Percentiles rank a stretch among this genome's conserved stretches.
phyloP scores from a whole-genome alignment of 176 grass and related monocot species.

The Alopecurus myosuroides region DNA sequence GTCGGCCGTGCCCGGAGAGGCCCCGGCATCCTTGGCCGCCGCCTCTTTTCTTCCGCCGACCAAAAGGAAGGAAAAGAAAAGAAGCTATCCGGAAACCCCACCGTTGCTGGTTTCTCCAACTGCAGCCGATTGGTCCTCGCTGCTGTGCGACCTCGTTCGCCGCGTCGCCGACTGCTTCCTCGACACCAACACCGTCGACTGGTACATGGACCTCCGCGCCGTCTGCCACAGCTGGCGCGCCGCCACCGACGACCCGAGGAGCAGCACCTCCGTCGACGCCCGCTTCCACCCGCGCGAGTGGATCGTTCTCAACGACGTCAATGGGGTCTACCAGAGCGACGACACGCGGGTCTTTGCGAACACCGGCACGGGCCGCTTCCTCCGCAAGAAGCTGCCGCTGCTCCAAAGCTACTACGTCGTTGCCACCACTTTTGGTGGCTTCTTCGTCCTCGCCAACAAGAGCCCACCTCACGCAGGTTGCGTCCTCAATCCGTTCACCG shows the following conservation, averaged over 20 bases:
- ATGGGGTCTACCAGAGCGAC: neutral
- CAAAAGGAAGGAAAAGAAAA: no score
- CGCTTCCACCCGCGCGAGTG: neutral
- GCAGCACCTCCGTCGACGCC: neutral
- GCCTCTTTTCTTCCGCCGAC: neutral
- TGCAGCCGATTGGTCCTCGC: neutral
- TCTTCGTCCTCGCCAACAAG: neutral
- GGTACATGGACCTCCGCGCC: neutral
- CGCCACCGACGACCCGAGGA: neutral
- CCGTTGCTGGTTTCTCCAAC: neutral
- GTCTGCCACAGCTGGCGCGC: neutral
- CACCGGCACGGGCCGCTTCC: no score
- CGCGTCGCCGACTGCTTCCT: neutral
- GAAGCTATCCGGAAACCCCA: no score
- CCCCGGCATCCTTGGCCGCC: neutral
- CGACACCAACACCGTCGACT: neutral
- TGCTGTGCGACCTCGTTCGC: neutral
- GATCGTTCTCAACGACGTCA: neutral
- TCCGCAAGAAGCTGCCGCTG: neutral
- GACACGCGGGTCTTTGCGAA: neutral
- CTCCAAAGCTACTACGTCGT: neutral
- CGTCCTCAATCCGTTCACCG: constrained; percentile 14
- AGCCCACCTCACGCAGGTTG: neutral
- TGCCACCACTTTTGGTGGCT: neutral
- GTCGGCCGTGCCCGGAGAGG: neutral